These are phyloP conservation scores for Lecanoromycetidae sp. DNA, from an alignment of 2,329 filamentous ascomycete species.

Conservation along the genomic window DNA sequence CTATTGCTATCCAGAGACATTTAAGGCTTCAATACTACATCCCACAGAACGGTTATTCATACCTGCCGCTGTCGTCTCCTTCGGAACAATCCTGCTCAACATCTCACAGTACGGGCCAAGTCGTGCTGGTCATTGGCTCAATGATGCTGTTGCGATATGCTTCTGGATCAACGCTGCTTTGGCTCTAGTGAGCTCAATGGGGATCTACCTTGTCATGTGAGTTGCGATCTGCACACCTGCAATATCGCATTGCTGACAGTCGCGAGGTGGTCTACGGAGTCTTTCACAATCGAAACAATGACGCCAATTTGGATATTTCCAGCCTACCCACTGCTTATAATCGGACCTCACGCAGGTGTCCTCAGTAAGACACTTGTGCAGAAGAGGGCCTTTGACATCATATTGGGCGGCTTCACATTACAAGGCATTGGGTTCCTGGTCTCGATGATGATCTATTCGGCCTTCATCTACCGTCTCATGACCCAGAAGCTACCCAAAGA, in stretches of 20 bases:
- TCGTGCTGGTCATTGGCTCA: slow-evolving; percentile 51
- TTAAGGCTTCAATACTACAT: slow-evolving; percentile 59
- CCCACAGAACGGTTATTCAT: slow-evolving; percentile 69
- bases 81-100: slow-evolving; percentile 67
- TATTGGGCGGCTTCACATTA: slow-evolving; percentile 47
- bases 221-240: not conserved
- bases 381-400: slow-evolving; percentile 38
- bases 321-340: slow-evolving; percentile 66
- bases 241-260: slow-evolving; percentile 15
- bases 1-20: slow-evolving; percentile 55
- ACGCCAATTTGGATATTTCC: slow-evolving; percentile 83
- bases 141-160: slow-evolving; percentile 47
- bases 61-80: slow-evolving; percentile 54
- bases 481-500: slow-evolving; percentile 73
- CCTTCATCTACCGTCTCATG: slow-evolving; percentile 78
- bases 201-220: slow-evolving; percentile 62
- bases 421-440: slow-evolving; percentile 55
- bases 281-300: slow-evolving; percentile 68
- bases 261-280: slow-evolving; percentile 49
- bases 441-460: slow-evolving; percentile 67
- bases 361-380: slow-evolving; percentile 38
- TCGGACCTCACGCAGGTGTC: slow-evolving; percentile 58
- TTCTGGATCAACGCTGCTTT: slow-evolving; percentile 65
- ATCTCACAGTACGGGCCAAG: slow-evolving; percentile 62
- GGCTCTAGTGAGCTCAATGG: slow-evolving; percentile 54